phyloP scores from a whole-genome alignment of 208 protist species.

The Vickermania ingenoplastis region DNA sequence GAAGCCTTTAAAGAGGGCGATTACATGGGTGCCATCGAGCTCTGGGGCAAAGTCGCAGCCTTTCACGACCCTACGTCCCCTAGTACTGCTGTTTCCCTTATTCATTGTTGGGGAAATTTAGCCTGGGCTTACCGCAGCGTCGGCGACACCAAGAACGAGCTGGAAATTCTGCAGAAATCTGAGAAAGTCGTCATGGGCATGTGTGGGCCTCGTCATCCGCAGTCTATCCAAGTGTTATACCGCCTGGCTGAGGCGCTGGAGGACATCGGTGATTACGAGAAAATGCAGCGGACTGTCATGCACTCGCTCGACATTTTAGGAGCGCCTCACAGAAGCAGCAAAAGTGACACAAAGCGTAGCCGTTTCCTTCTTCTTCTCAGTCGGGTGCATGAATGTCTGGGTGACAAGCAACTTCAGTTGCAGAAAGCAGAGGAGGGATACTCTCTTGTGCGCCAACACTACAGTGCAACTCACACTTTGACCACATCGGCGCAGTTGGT shows the following conservation, averaged over 20 bases:
- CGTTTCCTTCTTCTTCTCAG: slow-evolving; percentile 69
- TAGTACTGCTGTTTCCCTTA: slow-evolving; percentile 30
- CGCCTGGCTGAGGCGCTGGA: slow-evolving; percentile 77
- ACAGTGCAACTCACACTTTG: slow-evolving; percentile 64
- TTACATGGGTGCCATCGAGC: slow-evolving; percentile 48
- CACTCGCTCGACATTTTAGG: slow-evolving; percentile 60
- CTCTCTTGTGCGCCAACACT: slow-evolving; percentile 73
- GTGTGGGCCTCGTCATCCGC: slow-evolving; percentile 72
- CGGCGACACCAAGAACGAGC: slow-evolving; percentile 60
- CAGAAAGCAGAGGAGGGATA: slow-evolving; percentile 41
- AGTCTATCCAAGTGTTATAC: slow-evolving; percentile 82
- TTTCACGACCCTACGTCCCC: slow-evolving; percentile 14
- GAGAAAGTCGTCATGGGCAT: slow-evolving; percentile 37
- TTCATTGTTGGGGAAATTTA: slow-evolving; percentile 81
- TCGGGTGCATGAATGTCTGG: slow-evolving; percentile 55
- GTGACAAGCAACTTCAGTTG: slow-evolving; percentile 50
- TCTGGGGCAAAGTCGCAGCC: slow-evolving; percentile 53
- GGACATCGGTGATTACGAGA: slow-evolving; percentile 59
- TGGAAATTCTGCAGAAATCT: slow-evolving; percentile 62
- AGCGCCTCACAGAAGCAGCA: slow-evolving; percentile 33
- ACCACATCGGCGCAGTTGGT: slow-evolving; percentile 66
- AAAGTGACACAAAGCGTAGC: slow-evolving; percentile 64
- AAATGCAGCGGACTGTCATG: slow-evolving; percentile 61
- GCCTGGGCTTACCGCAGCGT: slow-evolving; percentile 82
- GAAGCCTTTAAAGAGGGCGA: slow-evolving; percentile 46